phyloP scores from a whole-genome alignment of 768 basidiomycete genomes.

The Phlegmacium glaucopus region DNA sequence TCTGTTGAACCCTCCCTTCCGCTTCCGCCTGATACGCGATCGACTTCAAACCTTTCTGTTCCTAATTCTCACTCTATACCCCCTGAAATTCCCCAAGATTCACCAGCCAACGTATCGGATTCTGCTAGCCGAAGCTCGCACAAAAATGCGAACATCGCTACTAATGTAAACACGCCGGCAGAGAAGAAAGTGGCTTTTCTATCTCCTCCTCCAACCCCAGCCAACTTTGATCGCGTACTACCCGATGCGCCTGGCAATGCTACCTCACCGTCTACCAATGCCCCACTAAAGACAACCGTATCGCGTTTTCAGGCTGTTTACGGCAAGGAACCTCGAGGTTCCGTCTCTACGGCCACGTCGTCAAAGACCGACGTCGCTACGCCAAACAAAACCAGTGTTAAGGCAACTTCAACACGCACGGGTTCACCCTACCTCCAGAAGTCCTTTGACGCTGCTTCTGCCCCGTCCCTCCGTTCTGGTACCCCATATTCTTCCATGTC shows the following conservation, averaged over 20 bases:
- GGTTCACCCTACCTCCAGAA: slow-evolving; percentile 57
- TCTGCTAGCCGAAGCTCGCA: slow-evolving; percentile 30
- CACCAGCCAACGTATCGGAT: slow-evolving; percentile 28
- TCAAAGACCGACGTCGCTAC: slow-evolving; percentile 62
- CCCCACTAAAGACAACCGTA: slow-evolving; percentile 60
- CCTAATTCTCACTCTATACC: slow-evolving; percentile 19
- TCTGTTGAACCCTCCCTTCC: slow-evolving; percentile 26
- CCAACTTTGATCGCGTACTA: slow-evolving; percentile 49
- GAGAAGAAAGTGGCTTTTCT: slow-evolving; percentile 90
- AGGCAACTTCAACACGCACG: slow-evolving; percentile 62
- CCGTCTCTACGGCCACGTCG: slow-evolving; percentile 57
- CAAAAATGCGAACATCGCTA: slow-evolving; percentile 31
- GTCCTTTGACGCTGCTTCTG: slow-evolving; percentile 45
- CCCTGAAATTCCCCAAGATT: slow-evolving; percentile 17
- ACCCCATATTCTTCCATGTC: slow-evolving; percentile 85
- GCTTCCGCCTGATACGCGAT: slow-evolving; percentile 18
- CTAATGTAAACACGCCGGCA: slow-evolving; percentile 23
- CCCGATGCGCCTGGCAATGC: slow-evolving; percentile 41
- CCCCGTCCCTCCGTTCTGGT: slow-evolving; percentile 71
- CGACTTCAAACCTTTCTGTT: slow-evolving; percentile 12
- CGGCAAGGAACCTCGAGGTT: slow-evolving; percentile 67
- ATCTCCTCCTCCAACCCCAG: slow-evolving; percentile 73
- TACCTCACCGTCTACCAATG: slow-evolving; percentile 20
- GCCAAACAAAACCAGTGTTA: slow-evolving; percentile 39
- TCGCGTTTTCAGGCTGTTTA: slow-evolving; percentile 76